phyloP scores from a whole-genome alignment of 768 basidiomycete genomes.

The Boletus sensibilis region DNA sequence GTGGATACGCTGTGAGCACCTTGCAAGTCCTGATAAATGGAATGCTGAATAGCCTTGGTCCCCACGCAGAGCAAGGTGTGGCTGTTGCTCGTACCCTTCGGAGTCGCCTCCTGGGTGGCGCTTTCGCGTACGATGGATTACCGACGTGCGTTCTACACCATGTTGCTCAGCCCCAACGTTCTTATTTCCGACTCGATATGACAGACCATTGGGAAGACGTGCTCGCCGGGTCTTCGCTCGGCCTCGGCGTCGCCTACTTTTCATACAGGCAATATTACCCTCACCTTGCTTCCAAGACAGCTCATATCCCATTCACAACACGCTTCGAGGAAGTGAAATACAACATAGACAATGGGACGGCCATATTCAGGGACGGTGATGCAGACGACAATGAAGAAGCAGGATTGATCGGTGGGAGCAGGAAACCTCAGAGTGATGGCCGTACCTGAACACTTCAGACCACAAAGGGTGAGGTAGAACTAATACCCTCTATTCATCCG shows the following conservation, averaged over 20 bases:
- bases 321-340: slow-evolving; percentile 43
- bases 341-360: not conserved
- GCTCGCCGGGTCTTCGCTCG: slow-evolving; percentile 71
- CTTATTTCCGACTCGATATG: not conserved
- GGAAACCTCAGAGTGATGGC: slow-evolving; percentile 1
- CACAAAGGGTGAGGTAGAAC: not conserved
- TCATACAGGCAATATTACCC: slow-evolving; percentile 84
- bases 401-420: slow-evolving; percentile 19
- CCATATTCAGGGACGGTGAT: slow-evolving; percentile 12
- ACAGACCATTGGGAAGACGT: slow-evolving; percentile 93
- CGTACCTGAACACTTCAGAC: not conserved
- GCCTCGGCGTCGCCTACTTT: slow-evolving; percentile 69
- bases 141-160: slow-evolving; percentile 55
- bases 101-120: slow-evolving; percentile 70
- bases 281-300: slow-evolving; percentile 49
- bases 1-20: slow-evolving; percentile 62
- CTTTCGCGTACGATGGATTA: slow-evolving; percentile 93
- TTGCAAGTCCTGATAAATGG: not conserved
- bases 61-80: slow-evolving; percentile 66
- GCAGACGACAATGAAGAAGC: slow-evolving; percentile 15
- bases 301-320: slow-evolving; percentile 69
- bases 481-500: not conserved
- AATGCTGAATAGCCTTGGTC: not conserved
- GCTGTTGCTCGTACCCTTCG: slow-evolving; percentile 72
- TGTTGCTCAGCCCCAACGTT: not conserved